Evolutionary conservation across 1,284 basidiomycete species (phyloP).

Genomic region (Golubevia sp.): DNA sequence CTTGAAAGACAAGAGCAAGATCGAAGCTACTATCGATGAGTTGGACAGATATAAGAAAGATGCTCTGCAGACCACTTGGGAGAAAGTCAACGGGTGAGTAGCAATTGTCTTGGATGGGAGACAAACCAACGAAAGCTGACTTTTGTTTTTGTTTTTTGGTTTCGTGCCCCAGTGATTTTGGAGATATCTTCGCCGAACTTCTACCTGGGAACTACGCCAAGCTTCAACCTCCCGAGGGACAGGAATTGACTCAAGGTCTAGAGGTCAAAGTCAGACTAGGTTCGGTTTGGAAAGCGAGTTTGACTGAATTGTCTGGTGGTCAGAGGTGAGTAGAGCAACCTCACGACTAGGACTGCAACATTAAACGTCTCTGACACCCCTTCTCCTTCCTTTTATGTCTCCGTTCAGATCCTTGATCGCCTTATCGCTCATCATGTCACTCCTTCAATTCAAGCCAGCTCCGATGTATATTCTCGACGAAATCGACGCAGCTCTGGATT

Average conservation of each 20-base stretch:
- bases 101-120: too few species aligned
- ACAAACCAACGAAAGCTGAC: too few species aligned
- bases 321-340: constrained; percentile 24
- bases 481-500: constrained; percentile 67
- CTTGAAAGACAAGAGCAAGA: constrained; percentile 57
- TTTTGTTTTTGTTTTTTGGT: too few species aligned
- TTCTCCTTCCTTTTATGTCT: too few species aligned
- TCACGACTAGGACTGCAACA: neutral
- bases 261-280: constrained; percentile 60
- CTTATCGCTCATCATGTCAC: constrained; percentile 93
- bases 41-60: constrained; percentile 57
- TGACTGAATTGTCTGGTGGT: constrained; percentile 56
- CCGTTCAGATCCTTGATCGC: constrained; percentile 84
- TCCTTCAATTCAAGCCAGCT: constrained; percentile 98
- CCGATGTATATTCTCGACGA: constrained; percentile 99
- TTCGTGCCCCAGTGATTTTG: constrained; percentile 41
- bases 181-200: constrained; percentile 59
- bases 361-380: neutral
- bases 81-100: constrained; percentile 40
- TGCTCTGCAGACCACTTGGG: constrained; percentile 55
- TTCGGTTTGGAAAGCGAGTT: constrained; percentile 51
- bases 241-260: constrained; percentile 52
- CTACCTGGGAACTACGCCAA: constrained; percentile 55
- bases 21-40: constrained; percentile 55
- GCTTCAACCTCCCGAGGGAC: constrained; percentile 52